Conservation (phyloP, 768 basidiomycete species). For the Pisolithus tinctorius region DNA sequence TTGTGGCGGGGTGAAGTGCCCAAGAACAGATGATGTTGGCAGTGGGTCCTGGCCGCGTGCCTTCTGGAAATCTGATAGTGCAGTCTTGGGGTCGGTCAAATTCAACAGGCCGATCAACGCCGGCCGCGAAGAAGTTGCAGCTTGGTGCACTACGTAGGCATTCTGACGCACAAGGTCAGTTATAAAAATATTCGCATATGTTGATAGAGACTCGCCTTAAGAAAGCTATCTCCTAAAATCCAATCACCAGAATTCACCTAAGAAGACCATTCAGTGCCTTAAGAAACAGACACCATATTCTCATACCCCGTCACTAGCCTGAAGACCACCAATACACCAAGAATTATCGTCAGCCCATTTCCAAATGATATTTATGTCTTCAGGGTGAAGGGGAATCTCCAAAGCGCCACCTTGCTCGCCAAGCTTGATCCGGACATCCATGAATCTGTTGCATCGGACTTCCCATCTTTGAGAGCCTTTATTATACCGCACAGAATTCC, state of each 20-base stretch:
- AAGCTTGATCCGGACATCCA: slow-evolving; percentile 39
- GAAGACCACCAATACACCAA: slow-evolving; percentile 55
- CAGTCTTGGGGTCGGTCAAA: slow-evolving; percentile 33
- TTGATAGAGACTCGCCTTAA: slow-evolving; percentile 34
- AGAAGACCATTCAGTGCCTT: slow-evolving; percentile 2
- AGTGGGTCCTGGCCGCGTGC: slow-evolving; percentile 38
- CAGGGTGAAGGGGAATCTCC: slow-evolving; percentile 44
- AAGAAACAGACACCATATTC: background rate
- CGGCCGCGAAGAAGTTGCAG: slow-evolving; percentile 30
- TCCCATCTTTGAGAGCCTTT: slow-evolving; percentile 36
- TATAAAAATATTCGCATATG: background rate
- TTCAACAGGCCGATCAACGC: slow-evolving; percentile 41
- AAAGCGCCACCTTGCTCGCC: slow-evolving; percentile 27
- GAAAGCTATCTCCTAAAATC: slow-evolving; percentile 53
- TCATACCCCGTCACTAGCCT: slow-evolving; percentile 42
- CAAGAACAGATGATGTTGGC: slow-evolving; percentile 14
- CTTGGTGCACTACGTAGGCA: slow-evolving; percentile 46
- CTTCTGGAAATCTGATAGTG: slow-evolving; percentile 34
- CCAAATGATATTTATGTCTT: slow-evolving; percentile 41
- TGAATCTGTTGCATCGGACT: slow-evolving; percentile 42
- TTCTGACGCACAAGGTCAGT: slow-evolving; percentile 32
- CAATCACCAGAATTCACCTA: slow-evolving; percentile 54
- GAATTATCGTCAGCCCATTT: slow-evolving; percentile 30
- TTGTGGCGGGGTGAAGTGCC: slow-evolving; percentile 9
- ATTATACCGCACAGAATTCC: slow-evolving; percentile 33